Conservation (phyloP, 2,329 filamentous ascomycete genomes). For the Westerdykella sp. region DNA sequence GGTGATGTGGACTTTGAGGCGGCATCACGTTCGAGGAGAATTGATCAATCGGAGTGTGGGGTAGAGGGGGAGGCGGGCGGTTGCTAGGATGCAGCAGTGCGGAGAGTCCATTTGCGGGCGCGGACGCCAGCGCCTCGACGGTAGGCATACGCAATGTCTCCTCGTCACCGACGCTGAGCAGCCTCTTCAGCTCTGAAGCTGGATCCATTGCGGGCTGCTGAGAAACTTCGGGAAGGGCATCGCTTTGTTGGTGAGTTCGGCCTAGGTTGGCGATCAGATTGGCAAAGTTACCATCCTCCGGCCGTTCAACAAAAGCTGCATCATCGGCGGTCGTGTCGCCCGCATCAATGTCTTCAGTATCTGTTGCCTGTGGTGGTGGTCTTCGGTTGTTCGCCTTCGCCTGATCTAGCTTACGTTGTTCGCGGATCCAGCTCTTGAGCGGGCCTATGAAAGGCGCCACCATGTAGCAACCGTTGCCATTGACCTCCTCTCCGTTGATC, state of each 20-base stretch:
- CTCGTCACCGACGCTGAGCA: constrained; percentile 43
- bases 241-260: constrained; percentile 20
- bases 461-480: constrained; percentile 93
- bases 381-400: constrained; percentile 34
- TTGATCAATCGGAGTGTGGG: constrained; percentile 51
- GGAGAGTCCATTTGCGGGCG: constrained; percentile 45
- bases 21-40: constrained; percentile 45
- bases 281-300: constrained; percentile 21
- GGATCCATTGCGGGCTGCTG: constrained; percentile 34
- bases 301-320: constrained; percentile 7
- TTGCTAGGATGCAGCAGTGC: constrained; percentile 45
- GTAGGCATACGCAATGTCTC: constrained; percentile 24
- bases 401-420: constrained; percentile 69
- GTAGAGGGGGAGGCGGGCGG: constrained; percentile 14
- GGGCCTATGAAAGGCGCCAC: constrained; percentile 85
- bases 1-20: constrained; percentile 49
- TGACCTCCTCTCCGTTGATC: constrained; percentile 49
- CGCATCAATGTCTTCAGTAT: constrained; percentile 25
- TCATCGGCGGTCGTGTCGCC: constrained; percentile 26
- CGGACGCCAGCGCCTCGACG: constrained; percentile 34
- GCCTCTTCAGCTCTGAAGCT: constrained; percentile 48
- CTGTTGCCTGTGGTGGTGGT: constrained; percentile 18
- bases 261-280: constrained; percentile 28
- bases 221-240: constrained; percentile 28
- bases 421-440: constrained; percentile 84